A percentile compares a stretch with the other conserved stretches of the same genome.
phyloP scores from a whole-genome alignment of 768 basidiomycete species.

The Lentinula sp. region DNA sequence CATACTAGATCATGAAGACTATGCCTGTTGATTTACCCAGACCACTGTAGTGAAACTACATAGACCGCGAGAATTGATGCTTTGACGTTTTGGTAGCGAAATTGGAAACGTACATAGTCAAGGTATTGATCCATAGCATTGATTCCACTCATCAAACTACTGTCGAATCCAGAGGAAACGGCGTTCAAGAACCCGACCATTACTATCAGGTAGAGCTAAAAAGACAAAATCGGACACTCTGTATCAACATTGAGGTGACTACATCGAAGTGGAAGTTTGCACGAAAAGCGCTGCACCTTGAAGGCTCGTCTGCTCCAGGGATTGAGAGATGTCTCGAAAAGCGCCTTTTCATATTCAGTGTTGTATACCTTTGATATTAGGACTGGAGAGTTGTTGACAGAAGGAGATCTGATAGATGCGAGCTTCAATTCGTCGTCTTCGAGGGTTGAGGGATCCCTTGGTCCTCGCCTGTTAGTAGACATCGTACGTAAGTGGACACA shows the following conservation, averaged over 20 bases:
- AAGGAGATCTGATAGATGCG: not conserved
- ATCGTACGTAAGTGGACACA: not conserved
- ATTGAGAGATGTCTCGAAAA: not conserved
- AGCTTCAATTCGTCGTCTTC: not conserved
- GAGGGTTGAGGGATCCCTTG: not conserved
- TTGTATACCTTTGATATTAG: conserved; percentile 1
- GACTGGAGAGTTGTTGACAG: not conserved
- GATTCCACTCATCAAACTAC: conserved; percentile 9
- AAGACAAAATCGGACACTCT: not conserved
- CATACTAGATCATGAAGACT: conserved; percentile 7
- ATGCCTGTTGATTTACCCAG: conserved; percentile 2
- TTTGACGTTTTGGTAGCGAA: not conserved
- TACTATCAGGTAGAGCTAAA: conserved; percentile 6
- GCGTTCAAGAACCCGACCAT: conserved; percentile 7
- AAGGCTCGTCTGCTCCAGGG: conserved; percentile 3
- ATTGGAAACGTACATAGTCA: not conserved
- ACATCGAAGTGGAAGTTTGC: too few relatives aligned
- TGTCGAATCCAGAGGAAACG: conserved; percentile 8
- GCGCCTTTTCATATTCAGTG: conserved; percentile 2
- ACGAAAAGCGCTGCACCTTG: not conserved
- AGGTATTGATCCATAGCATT: conserved; percentile 10
- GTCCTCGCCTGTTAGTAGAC: not conserved
- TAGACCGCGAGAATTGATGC: not conserved
- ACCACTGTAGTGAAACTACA: not conserved
- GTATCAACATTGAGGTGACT: too few relatives aligned